phyloP scores from a whole-genome alignment of 192 early-diverging fungal species.

The Ambispora gerdemannii region DNA sequence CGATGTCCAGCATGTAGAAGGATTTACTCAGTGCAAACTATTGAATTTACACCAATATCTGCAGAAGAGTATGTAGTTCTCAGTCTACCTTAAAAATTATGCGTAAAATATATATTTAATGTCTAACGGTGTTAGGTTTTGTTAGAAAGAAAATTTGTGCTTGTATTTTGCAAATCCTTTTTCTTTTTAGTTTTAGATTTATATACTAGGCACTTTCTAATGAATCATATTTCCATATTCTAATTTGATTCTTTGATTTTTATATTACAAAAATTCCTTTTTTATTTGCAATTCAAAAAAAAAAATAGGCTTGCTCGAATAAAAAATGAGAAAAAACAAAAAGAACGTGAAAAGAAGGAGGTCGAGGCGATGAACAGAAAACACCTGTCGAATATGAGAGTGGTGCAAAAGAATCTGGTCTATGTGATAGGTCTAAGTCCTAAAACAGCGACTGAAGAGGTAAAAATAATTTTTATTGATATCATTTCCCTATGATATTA shows the following conservation, averaged over 20 bases:
- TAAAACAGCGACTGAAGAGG: constrained; percentile 87
- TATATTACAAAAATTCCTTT: background rate
- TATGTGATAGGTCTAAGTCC: constrained; percentile 93
- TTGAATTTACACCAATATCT: constrained; percentile 85
- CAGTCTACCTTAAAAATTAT: background rate
- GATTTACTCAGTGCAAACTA: constrained; percentile 82
- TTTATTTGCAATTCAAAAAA: constrained; percentile 1
- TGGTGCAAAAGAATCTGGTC: constrained; percentile 96
- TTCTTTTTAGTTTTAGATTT: background rate
- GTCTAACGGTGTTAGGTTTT: too few species aligned
- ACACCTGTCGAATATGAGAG: constrained; percentile 83
- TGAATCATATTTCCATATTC: background rate
- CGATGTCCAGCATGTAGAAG: constrained; percentile 95
- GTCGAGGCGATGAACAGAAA: constrained; percentile 73
- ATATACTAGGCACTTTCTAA: too few species aligned
- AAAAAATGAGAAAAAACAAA: constrained; percentile 62
- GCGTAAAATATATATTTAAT: background rate
- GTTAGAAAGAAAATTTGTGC: too few species aligned
- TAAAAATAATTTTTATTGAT: constrained; percentile 28
- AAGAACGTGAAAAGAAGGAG: constrained; percentile 90
- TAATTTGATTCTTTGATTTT: background rate
- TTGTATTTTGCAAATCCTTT: background rate
- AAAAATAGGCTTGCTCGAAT: constrained; percentile 42
- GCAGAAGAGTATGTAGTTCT: constrained; percentile 75
- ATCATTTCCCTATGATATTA: too few species aligned